Evolutionary conservation across 495 filamentous ascomycete genomes (phyloP).

Genomic region (Apodospora peruviana): DNA sequence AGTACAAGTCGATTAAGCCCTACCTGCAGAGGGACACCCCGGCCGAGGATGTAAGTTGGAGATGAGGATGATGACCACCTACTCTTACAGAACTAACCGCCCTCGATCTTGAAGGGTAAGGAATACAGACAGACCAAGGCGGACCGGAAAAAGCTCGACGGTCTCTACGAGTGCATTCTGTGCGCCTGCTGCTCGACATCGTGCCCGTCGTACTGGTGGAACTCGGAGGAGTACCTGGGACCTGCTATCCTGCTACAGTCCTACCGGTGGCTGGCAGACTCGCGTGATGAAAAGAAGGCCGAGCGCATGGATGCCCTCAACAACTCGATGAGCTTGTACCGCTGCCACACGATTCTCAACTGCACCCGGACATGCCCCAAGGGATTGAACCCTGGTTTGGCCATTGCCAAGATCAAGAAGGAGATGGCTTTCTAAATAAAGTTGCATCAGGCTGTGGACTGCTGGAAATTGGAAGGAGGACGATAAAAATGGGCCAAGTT

Average conservation of each 20-base stretch:
- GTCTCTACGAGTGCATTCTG: conserved; percentile 98
- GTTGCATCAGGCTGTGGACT: not conserved
- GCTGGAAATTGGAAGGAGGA: not conserved
- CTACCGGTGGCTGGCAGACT: conserved; percentile 93
- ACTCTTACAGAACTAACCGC: conserved; percentile 3
- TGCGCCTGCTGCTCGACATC: conserved; percentile 99
- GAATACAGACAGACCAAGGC: conserved; percentile 85
- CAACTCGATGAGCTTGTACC: conserved; percentile 97
- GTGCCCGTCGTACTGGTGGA: conserved; percentile 99
- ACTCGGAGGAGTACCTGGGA: conserved; percentile 94
- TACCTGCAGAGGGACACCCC: conserved; percentile 87
- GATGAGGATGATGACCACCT: not conserved
- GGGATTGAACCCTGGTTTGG: conserved; percentile 90
- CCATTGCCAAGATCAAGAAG: conserved; percentile 98
- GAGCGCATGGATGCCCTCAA: conserved; percentile 87
- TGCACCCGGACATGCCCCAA: conserved; percentile 96
- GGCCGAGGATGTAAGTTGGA: conserved; percentile 59
- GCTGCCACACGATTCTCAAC: conserved; percentile 99
- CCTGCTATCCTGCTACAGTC: conserved; percentile 94
- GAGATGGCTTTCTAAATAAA: conserved; percentile 67
- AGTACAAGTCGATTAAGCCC: conserved; percentile 99
- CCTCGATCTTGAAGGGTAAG: conserved; percentile 54
- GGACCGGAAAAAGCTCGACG: conserved; percentile 94
- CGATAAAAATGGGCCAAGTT: not conserved
- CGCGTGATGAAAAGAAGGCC: conserved; percentile 78